Conservation (phyloP, 371 early-diverging fungal species). For the Haplosporangium sp. region DNA sequence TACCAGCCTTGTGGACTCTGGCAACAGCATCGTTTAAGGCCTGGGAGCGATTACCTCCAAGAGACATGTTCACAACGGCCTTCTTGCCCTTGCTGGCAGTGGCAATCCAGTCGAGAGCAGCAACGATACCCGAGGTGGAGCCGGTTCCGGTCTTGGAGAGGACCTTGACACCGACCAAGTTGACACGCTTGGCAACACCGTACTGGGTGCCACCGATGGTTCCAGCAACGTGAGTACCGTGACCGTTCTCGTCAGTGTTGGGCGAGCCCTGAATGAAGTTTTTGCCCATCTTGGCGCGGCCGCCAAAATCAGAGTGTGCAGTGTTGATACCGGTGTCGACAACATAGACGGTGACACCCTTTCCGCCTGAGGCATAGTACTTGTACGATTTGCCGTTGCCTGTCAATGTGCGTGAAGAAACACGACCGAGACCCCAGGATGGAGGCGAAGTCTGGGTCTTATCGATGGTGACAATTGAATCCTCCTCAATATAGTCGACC, state of each 20-base stretch:
- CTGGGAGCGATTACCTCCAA: slow-evolving; percentile 54
- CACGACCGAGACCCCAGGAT: slow-evolving; percentile 71
- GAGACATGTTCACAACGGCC: slow-evolving; percentile 70
- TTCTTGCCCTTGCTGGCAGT: slow-evolving; percentile 55
- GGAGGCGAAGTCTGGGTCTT: slow-evolving; percentile 54
- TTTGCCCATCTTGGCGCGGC: slow-evolving; percentile 79
- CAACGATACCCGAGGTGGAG: slow-evolving; percentile 71
- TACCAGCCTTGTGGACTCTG: slow-evolving; percentile 60
- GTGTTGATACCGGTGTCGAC: slow-evolving; percentile 81
- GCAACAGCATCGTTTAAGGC: slow-evolving; percentile 57
- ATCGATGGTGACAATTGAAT: slow-evolving; percentile 56
- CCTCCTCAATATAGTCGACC: slow-evolving; percentile 66
- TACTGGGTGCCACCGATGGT: slow-evolving; percentile 78
- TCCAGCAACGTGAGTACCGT: slow-evolving; percentile 86
- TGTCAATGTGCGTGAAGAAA: slow-evolving; percentile 56
- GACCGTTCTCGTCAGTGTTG: slow-evolving; percentile 55
- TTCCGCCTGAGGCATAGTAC: slow-evolving; percentile 65
- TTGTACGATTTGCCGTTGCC: slow-evolving; percentile 40
- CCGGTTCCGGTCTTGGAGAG: slow-evolving; percentile 75
- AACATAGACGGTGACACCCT: slow-evolving; percentile 73
- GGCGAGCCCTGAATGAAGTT: slow-evolving; percentile 61
- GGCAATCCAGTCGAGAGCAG: slow-evolving; percentile 78
- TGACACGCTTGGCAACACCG: slow-evolving; percentile 92
- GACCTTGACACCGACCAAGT: slow-evolving; percentile 88
- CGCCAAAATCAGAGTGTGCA: slow-evolving; percentile 83